phyloP scores from a whole-genome alignment of 2,329 filamentous ascomycete genomes.

The Intubia oerlemansii region DNA sequence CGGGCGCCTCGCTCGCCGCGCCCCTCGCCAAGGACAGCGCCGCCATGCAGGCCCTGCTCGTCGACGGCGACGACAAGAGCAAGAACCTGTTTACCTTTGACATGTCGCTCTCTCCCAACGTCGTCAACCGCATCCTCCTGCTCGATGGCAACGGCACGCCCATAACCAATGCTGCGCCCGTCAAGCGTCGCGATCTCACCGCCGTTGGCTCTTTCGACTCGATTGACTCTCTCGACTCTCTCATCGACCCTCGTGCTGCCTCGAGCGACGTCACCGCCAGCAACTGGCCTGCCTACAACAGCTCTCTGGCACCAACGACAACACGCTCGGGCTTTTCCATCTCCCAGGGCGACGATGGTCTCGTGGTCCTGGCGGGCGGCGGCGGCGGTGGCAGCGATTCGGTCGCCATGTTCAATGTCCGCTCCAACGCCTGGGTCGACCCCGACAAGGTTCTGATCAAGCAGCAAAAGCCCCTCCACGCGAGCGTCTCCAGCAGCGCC shows the following conservation, averaged over 20 bases:
- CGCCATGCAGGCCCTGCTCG: constrained; percentile 36
- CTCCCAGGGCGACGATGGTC: constrained; percentile 41
- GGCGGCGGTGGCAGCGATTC: constrained; percentile 28
- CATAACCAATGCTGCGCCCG: constrained; percentile 16
- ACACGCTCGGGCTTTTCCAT: constrained; percentile 50
- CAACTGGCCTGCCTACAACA: constrained; percentile 64
- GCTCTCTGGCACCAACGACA: constrained; percentile 42
- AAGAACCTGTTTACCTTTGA: constrained; percentile 66
- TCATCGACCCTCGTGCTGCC: no score
- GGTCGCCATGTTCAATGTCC: constrained; percentile 57
- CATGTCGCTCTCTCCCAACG: constrained; percentile 50
- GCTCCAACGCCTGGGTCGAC: constrained; percentile 59
- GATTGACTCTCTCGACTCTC: no score
- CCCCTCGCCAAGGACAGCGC: constrained; percentile 37
- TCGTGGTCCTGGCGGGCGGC: constrained; percentile 64
- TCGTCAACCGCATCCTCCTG: constrained; percentile 48
- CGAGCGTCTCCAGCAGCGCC: constrained; percentile 10
- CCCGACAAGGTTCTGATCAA: constrained; percentile 36
- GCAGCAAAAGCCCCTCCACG: constrained; percentile 11
- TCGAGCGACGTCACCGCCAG: constrained; percentile 26
- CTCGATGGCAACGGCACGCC: constrained; percentile 35
- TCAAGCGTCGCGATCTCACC: constrained; percentile 5
- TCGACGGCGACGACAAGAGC: constrained; percentile 55
- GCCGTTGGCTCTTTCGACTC: no score
- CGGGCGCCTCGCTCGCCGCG: constrained; percentile 39